Conservation (phyloP, 148 eudicot genomes). For the Chenopodium album region DNA sequence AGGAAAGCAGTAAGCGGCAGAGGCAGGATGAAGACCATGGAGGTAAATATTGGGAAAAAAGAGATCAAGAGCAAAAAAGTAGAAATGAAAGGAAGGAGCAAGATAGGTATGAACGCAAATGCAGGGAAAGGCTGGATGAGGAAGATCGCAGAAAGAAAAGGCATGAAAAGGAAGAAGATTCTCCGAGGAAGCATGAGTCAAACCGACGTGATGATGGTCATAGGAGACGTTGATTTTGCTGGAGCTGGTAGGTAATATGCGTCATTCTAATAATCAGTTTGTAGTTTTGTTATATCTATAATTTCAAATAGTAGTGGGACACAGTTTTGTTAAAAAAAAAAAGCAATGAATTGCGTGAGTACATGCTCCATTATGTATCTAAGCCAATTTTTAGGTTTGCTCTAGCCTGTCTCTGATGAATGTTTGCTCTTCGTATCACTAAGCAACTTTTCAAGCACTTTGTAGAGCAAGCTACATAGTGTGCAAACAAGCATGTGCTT, state of each 20-base stretch:
- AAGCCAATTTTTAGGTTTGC: no score
- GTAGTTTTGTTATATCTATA: not conserved
- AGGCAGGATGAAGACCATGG: slow-evolving; percentile 31
- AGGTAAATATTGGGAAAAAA: slow-evolving; percentile 7
- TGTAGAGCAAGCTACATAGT: no score
- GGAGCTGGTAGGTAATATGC: not conserved
- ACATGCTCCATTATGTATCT: no score
- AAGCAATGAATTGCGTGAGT: no score
- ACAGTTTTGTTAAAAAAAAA: not conserved
- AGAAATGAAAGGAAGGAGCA: slow-evolving; percentile 21
- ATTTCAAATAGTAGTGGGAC: not conserved
- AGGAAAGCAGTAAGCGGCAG: slow-evolving; percentile 20
- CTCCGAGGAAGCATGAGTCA: slow-evolving; percentile 53
- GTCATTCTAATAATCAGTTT: not conserved
- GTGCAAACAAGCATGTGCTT: no score
- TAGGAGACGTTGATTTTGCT: slow-evolving; percentile 28
- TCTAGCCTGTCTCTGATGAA: no score
- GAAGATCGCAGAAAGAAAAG: slow-evolving; percentile 35
- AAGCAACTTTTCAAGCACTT: no score
- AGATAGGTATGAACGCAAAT: slow-evolving; percentile 30
- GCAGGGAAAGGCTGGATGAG: slow-evolving; percentile 17
- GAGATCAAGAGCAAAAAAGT: slow-evolving; percentile 23
- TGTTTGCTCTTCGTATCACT: no score
- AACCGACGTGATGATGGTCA: slow-evolving; percentile 40
- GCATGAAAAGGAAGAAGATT: slow-evolving; percentile 41